Percentiles rank a stretch among this genome's conserved stretches.
phyloP scores from a whole-genome alignment of 2,329 filamentous ascomycete species.

The Claviceps quebecensis region DNA sequence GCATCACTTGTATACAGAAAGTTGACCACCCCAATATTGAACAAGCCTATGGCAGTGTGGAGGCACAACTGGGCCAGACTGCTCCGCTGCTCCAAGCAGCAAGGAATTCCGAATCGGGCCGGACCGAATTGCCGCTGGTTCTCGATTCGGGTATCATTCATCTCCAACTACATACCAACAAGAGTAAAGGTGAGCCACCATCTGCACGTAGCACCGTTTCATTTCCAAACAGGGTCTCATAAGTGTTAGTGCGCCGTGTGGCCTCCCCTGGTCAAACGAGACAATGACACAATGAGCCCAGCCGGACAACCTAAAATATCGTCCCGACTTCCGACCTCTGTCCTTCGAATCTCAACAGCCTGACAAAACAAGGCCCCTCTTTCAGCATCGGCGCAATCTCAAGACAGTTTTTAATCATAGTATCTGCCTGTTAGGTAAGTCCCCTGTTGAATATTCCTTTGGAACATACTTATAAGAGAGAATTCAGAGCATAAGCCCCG shows the following conservation, averaged over 20 bases:
- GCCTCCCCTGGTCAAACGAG: too few species aligned
- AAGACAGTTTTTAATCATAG: not conserved
- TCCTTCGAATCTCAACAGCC: not conserved
- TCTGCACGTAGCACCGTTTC: not conserved
- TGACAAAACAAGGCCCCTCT: not conserved
- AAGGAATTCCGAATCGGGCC: too few species aligned
- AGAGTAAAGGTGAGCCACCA: not conserved
- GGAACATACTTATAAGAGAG: not conserved
- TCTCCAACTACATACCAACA: not conserved
- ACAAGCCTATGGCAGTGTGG: too few species aligned
- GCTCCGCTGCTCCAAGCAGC: too few species aligned
- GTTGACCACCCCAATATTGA: too few species aligned
- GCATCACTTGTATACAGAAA: too few species aligned
- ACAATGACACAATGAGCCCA: not conserved
- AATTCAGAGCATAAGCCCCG: not conserved
- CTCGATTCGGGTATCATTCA: not conserved
- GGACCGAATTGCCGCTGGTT: not conserved
- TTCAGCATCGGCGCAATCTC: not conserved
- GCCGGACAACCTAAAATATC: not conserved
- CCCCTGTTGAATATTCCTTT: not conserved
- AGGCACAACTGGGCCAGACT: too few species aligned
- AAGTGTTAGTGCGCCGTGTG: too few species aligned
- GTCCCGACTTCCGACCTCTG: too few species aligned
- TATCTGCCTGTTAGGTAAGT: not conserved
- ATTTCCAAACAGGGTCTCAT: not conserved